These are phyloP conservation scores for Juglanconis sp. DNA, from an alignment of 2,329 filamentous ascomycete species.

Conservation along the genomic window DNA sequence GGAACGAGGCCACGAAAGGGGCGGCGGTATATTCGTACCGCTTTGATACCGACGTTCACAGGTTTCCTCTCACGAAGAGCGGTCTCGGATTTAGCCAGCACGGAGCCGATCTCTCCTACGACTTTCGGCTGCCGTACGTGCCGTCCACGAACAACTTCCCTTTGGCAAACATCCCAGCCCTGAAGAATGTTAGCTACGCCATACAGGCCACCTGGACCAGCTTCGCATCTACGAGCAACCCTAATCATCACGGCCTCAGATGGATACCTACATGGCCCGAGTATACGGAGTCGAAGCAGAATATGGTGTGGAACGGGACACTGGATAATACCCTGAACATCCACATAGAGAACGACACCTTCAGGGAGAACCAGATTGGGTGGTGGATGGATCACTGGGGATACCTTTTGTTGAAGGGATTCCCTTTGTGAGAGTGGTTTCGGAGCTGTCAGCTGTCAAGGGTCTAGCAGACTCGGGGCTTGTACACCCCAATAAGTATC, in stretches of 20 bases:
- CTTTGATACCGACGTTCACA: slow-evolving; percentile 6
- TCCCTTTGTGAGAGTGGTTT: background rate
- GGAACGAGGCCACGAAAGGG: background rate
- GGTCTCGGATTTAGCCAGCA: slow-evolving; percentile 4
- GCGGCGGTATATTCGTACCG: slow-evolving; percentile 1
- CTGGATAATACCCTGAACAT: background rate
- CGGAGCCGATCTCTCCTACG: slow-evolving; percentile 1
- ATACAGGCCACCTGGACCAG: slow-evolving; percentile 1
- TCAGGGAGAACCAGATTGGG: background rate
- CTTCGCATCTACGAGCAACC: background rate
- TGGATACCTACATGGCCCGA: background rate
- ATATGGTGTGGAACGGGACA: slow-evolving; percentile 5
- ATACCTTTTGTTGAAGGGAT: slow-evolving; percentile 1
- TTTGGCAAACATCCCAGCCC: background rate
- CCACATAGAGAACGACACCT: background rate
- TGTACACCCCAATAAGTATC: too few species aligned
- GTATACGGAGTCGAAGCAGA: slow-evolving; percentile 1
- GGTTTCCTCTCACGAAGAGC: background rate
- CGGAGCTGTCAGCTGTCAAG: too few species aligned
- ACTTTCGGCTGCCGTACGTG: slow-evolving; percentile 3
- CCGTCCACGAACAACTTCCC: slow-evolving; percentile 2
- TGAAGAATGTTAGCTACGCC: background rate
- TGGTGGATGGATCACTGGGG: slow-evolving; percentile 7
- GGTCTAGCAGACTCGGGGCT: too few species aligned
- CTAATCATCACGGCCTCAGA: background rate